Evolutionary conservation across 1,139 yeast species (phyloP), one percentile per base, ranked within the genome.

Genomic region (Entelexis sorbosivorans): DNA sequence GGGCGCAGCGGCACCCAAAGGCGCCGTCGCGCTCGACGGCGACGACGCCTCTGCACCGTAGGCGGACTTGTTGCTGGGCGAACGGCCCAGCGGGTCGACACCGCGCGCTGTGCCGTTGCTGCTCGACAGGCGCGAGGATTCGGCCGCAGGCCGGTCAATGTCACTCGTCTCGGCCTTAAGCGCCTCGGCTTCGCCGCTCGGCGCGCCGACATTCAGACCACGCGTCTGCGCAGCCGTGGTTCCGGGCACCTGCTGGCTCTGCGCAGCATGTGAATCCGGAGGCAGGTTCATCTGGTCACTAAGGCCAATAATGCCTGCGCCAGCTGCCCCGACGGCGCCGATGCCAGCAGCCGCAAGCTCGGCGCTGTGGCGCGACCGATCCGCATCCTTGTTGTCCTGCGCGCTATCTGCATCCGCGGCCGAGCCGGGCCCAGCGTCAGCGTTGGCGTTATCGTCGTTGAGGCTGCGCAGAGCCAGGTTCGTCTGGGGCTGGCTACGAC

Each of bases 401-500:
- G 9, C 17, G 10, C 5, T 2, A 13, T 13, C 14, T 26, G 5
- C 19, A 13, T 6, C 28, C 19, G 10, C 8, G 5, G 28, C 17
- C 2, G 17, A 32, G 29, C 7, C 28, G 5, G 20, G 4, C n/a
- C 10, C 35, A 8, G 13, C 16, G 11, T 24, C 24, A 3, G 11
- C 2, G 20, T 22, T 26, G 2, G 11, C 2, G 20, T 22, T 26
- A 13, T 26, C 44, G 7, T 29, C 48, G 19, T 40, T 46, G 14
- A 47, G 44, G 34, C 44, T 47, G 32, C 46, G 49, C 47, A 52
- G 29, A 11, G 57, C 40, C 16, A 55, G 51, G 39, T 56, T 56
- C 5, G 55, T 56, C 39, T 52, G 59, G 5, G 58, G 58, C 44
- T 52, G 56, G 38, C 58, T 55, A 13, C 58, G 54, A 3, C 56